Evolutionary conservation across 2,329 filamentous ascomycete species (phyloP).

Genomic region (Aspergillus unguis): DNA sequence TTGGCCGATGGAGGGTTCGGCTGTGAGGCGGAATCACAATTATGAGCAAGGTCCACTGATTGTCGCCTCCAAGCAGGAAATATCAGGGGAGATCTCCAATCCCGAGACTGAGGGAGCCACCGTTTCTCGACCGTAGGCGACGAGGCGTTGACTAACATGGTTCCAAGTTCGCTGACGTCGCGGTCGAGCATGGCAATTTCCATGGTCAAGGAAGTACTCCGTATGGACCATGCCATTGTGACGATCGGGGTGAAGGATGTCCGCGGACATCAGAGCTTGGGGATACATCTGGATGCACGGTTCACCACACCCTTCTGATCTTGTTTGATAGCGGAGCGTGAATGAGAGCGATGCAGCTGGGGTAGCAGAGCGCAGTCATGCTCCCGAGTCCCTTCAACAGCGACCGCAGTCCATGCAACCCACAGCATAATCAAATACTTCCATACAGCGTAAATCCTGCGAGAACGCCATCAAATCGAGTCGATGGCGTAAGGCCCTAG

Average conservation of each 20-base stretch:
- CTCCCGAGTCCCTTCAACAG: too few relatives aligned
- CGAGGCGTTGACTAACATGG: neutral
- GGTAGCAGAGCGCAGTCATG: too few relatives aligned
- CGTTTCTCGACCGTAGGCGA: slow-evolving; percentile 7
- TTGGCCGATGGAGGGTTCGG: slow-evolving; percentile 4
- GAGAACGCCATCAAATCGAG: slow-evolving; percentile 18
- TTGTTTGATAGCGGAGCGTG: too few relatives aligned
- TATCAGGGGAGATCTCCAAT: slow-evolving; percentile 16
- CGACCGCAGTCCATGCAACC: too few relatives aligned
- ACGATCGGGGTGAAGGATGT: neutral
- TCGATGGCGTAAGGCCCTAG: slow-evolving; percentile 29
- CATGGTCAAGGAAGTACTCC: slow-evolving; percentile 1
- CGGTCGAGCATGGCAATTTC: slow-evolving; percentile 1
- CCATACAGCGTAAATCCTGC: neutral
- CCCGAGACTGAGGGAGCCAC: slow-evolving; percentile 17
- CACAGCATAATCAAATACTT: neutral
- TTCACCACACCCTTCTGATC: neutral
- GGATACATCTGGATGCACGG: neutral
- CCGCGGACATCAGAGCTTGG: neutral
- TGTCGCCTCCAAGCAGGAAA: slow-evolving; percentile 23
- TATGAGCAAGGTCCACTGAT: slow-evolving; percentile 27
- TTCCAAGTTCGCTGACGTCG: neutral
- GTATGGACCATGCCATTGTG: neutral
- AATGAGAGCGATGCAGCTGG: too few relatives aligned
- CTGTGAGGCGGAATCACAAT: slow-evolving; percentile 12